These are phyloP conservation scores for Nakataea oryzae DNA, from an alignment of 2,329 filamentous ascomycete genomes.

Conservation along the genomic window DNA sequence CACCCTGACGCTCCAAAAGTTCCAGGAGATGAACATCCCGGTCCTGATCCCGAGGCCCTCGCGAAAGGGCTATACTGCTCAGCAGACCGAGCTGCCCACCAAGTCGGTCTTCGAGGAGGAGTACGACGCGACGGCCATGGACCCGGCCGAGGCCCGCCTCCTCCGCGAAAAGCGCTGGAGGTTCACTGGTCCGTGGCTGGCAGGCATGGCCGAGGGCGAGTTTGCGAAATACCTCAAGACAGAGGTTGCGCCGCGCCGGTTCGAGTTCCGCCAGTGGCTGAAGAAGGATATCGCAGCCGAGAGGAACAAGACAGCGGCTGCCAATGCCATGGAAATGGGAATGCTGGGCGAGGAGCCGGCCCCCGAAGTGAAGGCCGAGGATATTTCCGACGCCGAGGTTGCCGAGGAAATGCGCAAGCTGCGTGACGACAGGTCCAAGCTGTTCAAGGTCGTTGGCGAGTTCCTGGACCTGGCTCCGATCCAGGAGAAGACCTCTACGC, in stretches of 20 bases:
- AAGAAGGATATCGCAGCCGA: constrained; percentile 35
- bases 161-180: constrained; percentile 48
- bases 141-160: constrained; percentile 19
- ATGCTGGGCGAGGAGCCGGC: constrained; percentile 11
- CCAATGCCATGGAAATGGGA: constrained; percentile 27
- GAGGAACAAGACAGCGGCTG: constrained; percentile 25
- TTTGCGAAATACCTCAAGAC: constrained; percentile 46
- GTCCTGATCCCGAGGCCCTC: constrained; percentile 41
- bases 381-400: constrained; percentile 41
- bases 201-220: constrained; percentile 48
- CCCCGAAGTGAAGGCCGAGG: constrained; percentile 15
- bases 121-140: constrained; percentile 39
- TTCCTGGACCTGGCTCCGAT: constrained; percentile 54
- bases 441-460: constrained; percentile 44
- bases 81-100: constrained; percentile 14
- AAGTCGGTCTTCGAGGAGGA: constrained; percentile 51
- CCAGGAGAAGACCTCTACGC: constrained; percentile 8
- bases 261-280: constrained; percentile 44
- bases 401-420: constrained; percentile 40
- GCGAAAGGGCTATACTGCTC: constrained; percentile 4
- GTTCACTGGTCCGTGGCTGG: constrained; percentile 57
- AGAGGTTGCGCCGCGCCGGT: constrained; percentile 39
- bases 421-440: constrained; percentile 35
- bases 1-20: constrained; percentile 71
- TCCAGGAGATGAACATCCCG: constrained; percentile 69